Evolutionary conservation across 148 eudicot genomes (phyloP).

Genomic region (Vaccinium corymbosum): DNA sequence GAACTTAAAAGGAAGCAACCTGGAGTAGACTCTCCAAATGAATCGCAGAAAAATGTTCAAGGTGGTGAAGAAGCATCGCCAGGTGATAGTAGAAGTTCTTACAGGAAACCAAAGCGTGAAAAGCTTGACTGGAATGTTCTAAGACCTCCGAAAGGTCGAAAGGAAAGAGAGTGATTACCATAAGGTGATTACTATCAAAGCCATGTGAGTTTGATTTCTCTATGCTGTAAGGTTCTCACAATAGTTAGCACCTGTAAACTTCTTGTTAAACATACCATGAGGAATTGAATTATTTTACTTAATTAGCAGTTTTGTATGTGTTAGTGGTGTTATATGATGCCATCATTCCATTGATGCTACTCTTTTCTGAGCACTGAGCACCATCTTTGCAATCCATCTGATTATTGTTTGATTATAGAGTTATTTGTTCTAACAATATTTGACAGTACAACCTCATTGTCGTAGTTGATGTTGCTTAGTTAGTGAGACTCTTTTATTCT

Average conservation of each 20-base stretch:
- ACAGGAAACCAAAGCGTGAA: slow-evolving; percentile 48
- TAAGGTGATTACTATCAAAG: slow-evolving; percentile 13
- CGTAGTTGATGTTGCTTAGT: background rate
- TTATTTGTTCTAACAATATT: background rate
- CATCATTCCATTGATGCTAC: background rate
- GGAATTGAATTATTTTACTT: background rate
- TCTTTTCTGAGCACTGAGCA: slow-evolving; percentile 12
- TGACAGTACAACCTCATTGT: background rate
- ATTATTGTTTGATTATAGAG: background rate
- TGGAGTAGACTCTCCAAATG: slow-evolving; percentile 29
- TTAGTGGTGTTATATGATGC: background rate
- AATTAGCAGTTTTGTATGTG: background rate
- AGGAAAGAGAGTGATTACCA: slow-evolving; percentile 25
- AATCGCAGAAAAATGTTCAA: slow-evolving; percentile 32
- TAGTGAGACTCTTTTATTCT: background rate
- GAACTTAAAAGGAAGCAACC: slow-evolving; percentile 11
- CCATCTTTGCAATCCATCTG: background rate
- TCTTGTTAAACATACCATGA: slow-evolving; percentile 1
- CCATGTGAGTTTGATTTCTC: background rate
- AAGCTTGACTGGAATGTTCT: slow-evolving; percentile 69
- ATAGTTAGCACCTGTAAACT: background rate
- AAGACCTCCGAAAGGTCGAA: slow-evolving; percentile 54
- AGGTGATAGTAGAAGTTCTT: slow-evolving; percentile 29
- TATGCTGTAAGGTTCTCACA: background rate
- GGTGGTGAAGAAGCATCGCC: slow-evolving; percentile 33